Evolutionary conservation across 345 rosid genomes (phyloP), one percentile per base, ranked within the genome.

Genomic region (Stellera chamaejasme): DNA sequence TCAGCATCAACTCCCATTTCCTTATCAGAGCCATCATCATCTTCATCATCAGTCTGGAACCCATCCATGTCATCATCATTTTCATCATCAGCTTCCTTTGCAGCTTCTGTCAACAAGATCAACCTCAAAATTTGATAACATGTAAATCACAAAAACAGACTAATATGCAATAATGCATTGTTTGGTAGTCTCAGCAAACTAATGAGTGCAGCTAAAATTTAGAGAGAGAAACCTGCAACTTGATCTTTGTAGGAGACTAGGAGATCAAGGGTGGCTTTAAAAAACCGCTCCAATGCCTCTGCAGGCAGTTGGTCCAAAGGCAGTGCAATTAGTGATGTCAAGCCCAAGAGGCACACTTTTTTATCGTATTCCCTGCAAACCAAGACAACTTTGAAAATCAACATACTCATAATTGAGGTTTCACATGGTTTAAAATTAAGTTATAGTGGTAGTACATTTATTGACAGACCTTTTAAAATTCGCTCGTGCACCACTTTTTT

Each of bases 261-360:
- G 59, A 94, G 90, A 69, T 87, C 96, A 72, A 94, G 96, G 23
- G 75, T 74, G 48, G 93, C 88, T 66, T 66, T 87, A 77, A 94
- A 90, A 69, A 94, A 67, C 65, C 90, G 96, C 43, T 73, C 87
- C 76, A 90, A 67, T 27, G 99, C 96, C 45, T 94, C 99, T 27
- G 75, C 87, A 4, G 96, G 85, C 60, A 94, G 77, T 64, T 83
- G 99, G 64, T 85, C 84, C 11, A 76, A 83, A 8, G 99, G 91
- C 58, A 94, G 95, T 50, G 77, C 79, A 61, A 94, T 84, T 48
- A 94, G 74, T 61, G 99, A 82, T 27, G 81, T 81, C 82, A 94
- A 77, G 39, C 99, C 99, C 84, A 94, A 76, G 76, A 96, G 87
- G 77, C 99, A 94, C 46, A 94, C 91, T 76, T 94, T 94, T 74